Base-by-base conservation (phyloP, 345 rosid species). In the Populus davidiana region DNA sequence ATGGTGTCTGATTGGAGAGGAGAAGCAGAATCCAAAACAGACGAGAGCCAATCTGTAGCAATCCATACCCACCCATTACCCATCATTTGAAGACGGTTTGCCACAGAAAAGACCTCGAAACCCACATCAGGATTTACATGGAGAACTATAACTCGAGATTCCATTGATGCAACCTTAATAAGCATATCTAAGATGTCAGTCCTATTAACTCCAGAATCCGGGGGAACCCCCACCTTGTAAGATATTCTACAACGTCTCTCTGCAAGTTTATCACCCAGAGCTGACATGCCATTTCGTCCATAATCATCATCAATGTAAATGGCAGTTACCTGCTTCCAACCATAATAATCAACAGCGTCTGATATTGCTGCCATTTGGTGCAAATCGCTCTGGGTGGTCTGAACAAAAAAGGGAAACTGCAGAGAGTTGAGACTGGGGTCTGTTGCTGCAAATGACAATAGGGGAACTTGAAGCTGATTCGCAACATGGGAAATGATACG, bases 61-160 rank as follows among this genome's bases (percentile, higher is more conserved):
- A 95, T 93, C 99, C 99, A 95, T 20, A 89, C 99, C 41, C 88
- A 95, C 4, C 98, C 99, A 79, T 89, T 92, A 16, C 93, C 93
- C 93, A 95, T 91, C 98, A 95, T 95, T 68, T 91, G 87, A 59
- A 95, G 93, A 83, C 89, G 84, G 33, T 85, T 85, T 39, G 98
- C 98, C 81, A 86, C 82, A 2, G 94, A 86, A 79, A 95, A 91
- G 68, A 95, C 39, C 49, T 72, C 36, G 12, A 91, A 79, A 62
- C 98, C 99, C 50, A 90, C 13, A 2, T 74, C 83, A 3, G 89
- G 81, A 74, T 83, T 81, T 2, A 89, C 89, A 77, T 93, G 98
- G 70, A 95, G 85, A 78, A 95, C 86, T 54, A 95, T 76, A 77
- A 95, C 83, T 47, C 99, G 88, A 14, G 99, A 88, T 76, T 95